phyloP scores from a whole-genome alignment of 768 basidiomycete species.

The Serendipita sp. region DNA sequence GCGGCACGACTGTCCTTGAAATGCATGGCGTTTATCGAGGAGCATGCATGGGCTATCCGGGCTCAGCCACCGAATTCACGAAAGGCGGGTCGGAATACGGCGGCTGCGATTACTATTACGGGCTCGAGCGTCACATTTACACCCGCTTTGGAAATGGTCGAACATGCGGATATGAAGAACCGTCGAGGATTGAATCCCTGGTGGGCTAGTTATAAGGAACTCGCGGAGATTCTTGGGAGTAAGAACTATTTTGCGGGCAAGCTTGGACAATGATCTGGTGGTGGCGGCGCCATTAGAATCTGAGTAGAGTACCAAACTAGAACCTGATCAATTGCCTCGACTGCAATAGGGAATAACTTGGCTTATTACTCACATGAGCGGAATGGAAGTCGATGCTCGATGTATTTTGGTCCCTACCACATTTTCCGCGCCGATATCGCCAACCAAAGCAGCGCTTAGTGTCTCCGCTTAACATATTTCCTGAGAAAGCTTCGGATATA shows the following conservation, averaged over 20 bases:
- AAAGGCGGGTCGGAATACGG: conserved; percentile 42
- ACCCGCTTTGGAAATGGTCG: conserved; percentile 66
- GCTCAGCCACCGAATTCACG: conserved; percentile 37
- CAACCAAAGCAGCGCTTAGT: too few species aligned
- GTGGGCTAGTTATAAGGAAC: conserved; percentile 56
- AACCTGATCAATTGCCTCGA: too few species aligned
- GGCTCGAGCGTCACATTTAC: conserved; percentile 69
- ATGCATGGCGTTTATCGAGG: conserved; percentile 89
- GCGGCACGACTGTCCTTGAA: conserved; percentile 75
- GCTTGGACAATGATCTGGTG: not conserved
- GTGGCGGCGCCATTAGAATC: too few species aligned
- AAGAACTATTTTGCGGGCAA: conserved; percentile 8
- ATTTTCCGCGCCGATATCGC: too few species aligned
- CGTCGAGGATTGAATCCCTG: conserved; percentile 62
- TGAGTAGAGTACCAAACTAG: too few species aligned
- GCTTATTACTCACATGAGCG: too few species aligned
- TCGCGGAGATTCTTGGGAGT: conserved; percentile 57
- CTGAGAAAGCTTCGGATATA: too few species aligned
- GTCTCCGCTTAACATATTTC: too few species aligned
- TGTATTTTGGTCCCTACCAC: too few species aligned
- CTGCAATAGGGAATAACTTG: too few species aligned
- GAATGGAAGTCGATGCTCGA: too few species aligned
- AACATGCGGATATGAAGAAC: conserved; percentile 82
- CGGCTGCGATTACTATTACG: conserved; percentile 86
- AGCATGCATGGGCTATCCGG: conserved; percentile 46